phyloP scores from a whole-genome alignment of 805 yeast species.

The Sungouiozyma ichnusensis region DNA sequence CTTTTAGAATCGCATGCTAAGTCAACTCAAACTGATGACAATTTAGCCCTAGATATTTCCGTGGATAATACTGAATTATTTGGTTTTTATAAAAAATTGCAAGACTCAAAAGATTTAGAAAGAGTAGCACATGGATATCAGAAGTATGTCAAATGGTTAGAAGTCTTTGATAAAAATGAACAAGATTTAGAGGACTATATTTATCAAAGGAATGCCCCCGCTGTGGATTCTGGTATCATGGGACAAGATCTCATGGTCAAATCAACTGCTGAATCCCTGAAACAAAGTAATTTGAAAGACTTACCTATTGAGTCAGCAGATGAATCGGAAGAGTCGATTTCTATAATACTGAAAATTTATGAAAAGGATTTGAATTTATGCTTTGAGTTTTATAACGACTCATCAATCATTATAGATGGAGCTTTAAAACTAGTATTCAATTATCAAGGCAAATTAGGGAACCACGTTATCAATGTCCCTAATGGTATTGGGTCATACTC shows the following conservation, averaged over 20 bases:
- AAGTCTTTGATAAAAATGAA: conserved; percentile 8
- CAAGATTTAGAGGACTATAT: conserved; percentile 1
- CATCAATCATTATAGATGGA: background rate
- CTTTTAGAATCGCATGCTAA: background rate
- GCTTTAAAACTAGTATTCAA: background rate
- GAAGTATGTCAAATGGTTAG: conserved; percentile 10
- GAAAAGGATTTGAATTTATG: conserved; percentile 3
- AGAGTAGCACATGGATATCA: conserved; percentile 13
- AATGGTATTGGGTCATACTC: conserved; percentile 3
- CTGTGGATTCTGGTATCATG: too few relatives aligned
- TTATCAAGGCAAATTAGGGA: background rate
- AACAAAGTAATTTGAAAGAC: too few relatives aligned
- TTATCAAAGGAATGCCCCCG: too few relatives aligned
- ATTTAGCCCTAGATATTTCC: conserved; percentile 15
- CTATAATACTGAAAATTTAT: background rate
- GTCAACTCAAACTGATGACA: conserved; percentile 2
- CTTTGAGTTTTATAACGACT: conserved; percentile 3
- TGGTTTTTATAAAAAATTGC: conserved; percentile 18
- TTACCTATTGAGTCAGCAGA: background rate
- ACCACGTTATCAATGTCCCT: background rate
- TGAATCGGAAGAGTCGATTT: background rate
- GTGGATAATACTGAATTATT: conserved; percentile 12
- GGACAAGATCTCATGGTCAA: too few relatives aligned
- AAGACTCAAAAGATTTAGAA: conserved; percentile 9
- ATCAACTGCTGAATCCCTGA: too few relatives aligned